A percentile compares a stretch with the other conserved stretches of the same genome.
These are phyloP conservation scores for Cryptosporidium xiaoi DNA, from an alignment of 169 alveolate species.

Conservation along the genomic window DNA sequence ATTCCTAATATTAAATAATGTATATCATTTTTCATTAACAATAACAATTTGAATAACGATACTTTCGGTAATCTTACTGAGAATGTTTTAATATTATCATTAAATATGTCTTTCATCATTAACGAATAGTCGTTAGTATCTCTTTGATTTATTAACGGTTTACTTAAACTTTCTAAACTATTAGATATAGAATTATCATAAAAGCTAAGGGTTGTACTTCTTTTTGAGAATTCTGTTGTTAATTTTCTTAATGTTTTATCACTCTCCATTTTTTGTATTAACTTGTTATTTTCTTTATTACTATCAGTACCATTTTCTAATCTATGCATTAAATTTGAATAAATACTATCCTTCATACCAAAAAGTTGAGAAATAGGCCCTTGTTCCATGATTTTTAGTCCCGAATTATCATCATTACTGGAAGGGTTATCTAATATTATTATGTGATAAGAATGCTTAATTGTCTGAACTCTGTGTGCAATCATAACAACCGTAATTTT, in stretches of 20 bases:
- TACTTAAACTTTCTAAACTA: conserved; percentile 20
- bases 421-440: conserved; percentile 46
- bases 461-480: conserved; percentile 83
- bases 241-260: conserved; percentile 24
- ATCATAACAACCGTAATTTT: conserved; percentile 79
- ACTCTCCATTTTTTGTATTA: not conserved
- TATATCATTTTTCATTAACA: conserved; percentile 26
- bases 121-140: conserved; percentile 44
- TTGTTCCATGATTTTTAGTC: conserved; percentile 77
- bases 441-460: conserved; percentile 77
- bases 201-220: not conserved
- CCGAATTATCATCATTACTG: conserved; percentile 13
- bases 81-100: conserved; percentile 28
- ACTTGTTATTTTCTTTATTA: not conserved
- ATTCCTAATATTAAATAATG: conserved; percentile 52
- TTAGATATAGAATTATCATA: not conserved
- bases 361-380: conserved; percentile 72
- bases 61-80: conserved; percentile 30
- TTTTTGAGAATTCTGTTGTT: conserved; percentile 15
- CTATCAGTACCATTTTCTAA: not conserved
- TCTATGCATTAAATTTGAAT: conserved; percentile 29
- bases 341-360: conserved; percentile 68
- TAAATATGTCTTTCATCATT: conserved; percentile 32
- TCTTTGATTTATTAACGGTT: conserved; percentile 7
- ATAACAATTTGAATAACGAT: conserved; percentile 13